Base-by-base conservation (phyloP, 148 eudicot species). In the Cornus controversa region DNA sequence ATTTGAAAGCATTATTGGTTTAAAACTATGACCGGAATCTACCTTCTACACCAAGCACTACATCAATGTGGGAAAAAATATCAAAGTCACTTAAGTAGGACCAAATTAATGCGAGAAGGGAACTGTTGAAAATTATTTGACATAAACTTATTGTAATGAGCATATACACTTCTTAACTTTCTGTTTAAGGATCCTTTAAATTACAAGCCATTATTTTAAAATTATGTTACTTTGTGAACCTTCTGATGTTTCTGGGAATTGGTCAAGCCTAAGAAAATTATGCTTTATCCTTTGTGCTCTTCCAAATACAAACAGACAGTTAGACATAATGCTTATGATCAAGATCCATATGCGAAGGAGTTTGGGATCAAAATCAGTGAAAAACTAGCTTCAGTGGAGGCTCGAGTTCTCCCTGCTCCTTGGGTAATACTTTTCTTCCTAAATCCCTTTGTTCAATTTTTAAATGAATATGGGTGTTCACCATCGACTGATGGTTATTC, bases 331-430 rank as follows among this genome's bases (percentile, higher is more conserved):
- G 82, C 76, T 57, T 91, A 91, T 62, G 90, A 87, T 71, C 82
- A 91, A 87, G 92, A 91, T 69, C 89, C 90, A 42, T 89, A 87
- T 66, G 92, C 92, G 15, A 91, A 85, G 78, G 94, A 91, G 82
- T 91, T 91, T 70, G 94, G 92, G 45, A 89, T 91, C 36, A 91
- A 77, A 34, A 86, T 91, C 65, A 87, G 88, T 72, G 90, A 89
- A 72, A 89, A 82, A 77, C 75, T 81, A 24, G 88, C 94, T 40
- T 83, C 90, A 14, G 89, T 91, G 22, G 94, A 91, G 80, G 94
- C 90, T 28, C 86, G 94, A 77, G 91, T 91, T 66, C 94, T 91
- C 66, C 94, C 94, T 80, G 90, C 94, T 69, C 94, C 94, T 50
- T 91, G 94, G 94, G 94, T 91, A 80, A 69, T 77, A 31, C 37